Percentiles rank a stretch among this genome's conserved stretches.
These are phyloP conservation scores for Paracorniculantispora psalliotae DNA, from an alignment of 2,329 filamentous ascomycete genomes.

Conservation along the genomic window DNA sequence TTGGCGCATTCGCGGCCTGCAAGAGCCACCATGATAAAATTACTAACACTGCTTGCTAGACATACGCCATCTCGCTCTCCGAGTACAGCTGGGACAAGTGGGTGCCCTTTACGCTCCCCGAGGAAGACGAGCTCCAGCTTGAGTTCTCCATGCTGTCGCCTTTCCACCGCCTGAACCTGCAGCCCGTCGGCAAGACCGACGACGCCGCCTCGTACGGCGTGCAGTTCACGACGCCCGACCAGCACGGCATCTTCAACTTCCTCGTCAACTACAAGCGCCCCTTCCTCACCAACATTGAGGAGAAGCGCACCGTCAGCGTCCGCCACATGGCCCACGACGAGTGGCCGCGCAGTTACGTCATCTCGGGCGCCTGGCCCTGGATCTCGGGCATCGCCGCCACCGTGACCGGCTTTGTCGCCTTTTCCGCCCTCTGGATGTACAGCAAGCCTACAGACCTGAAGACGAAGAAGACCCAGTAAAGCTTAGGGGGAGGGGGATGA, in stretches of 20 bases:
- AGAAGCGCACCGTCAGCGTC: conserved; percentile 92
- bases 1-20: not conserved
- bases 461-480: conserved; percentile 46
- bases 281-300: conserved; percentile 82
- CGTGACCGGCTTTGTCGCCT: conserved; percentile 75
- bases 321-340: conserved; percentile 97
- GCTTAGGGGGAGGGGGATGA: not conserved
- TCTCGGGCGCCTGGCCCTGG: conserved; percentile 92
- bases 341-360: conserved; percentile 85
- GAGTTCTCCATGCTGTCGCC: conserved; percentile 99
- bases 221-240: conserved; percentile 81
- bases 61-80: conserved; percentile 82
- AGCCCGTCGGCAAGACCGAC: conserved; percentile 49
- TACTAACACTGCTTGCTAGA: conserved; percentile 41
- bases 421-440: conserved; percentile 85
- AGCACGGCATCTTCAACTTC: conserved; percentile 99
- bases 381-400: conserved; percentile 83
- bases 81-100: conserved; percentile 75
- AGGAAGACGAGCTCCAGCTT: conserved; percentile 74
- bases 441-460: conserved; percentile 44
- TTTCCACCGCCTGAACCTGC: conserved; percentile 81
- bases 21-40: not conserved
- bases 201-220: conserved; percentile 70
- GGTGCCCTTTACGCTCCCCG: conserved; percentile 65
- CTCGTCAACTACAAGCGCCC: conserved; percentile 94